Percentiles rank a stretch among this genome's conserved stretches.
These are phyloP conservation scores for Nannochloropsis gaditana DNA, from an alignment of 108 stramenopile species.

Conservation along the genomic window DNA sequence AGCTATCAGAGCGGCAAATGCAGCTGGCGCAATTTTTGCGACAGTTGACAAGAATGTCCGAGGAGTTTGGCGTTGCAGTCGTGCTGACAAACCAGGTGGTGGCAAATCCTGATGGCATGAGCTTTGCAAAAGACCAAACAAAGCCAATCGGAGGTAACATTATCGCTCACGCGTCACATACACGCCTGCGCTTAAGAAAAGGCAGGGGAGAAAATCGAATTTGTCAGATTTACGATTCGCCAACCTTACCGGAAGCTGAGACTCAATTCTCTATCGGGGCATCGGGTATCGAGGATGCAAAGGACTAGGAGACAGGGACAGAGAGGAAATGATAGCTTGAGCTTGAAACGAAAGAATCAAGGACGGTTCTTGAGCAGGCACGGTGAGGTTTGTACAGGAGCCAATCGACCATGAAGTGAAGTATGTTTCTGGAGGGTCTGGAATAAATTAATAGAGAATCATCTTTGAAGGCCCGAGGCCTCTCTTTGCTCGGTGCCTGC, in stretches of 20 bases:
- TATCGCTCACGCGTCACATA: constrained; percentile 97
- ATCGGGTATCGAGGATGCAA: constrained; percentile 56
- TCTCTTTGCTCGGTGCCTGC: no score
- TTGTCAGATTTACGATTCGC: constrained; percentile 86
- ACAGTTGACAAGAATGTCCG: constrained; percentile 89
- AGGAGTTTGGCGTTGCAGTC: constrained; percentile 97
- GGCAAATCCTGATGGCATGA: constrained; percentile 94
- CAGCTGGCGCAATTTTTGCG: constrained; percentile 97
- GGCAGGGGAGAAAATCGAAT: constrained; percentile 97
- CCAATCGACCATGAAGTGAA: not conserved
- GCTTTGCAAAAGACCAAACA: constrained; percentile 92
- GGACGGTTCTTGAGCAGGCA: not conserved
- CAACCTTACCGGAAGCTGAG: constrained; percentile 94
- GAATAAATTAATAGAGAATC: no score
- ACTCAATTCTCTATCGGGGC: constrained; percentile 58
- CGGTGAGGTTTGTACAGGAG: not conserved
- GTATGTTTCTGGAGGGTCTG: not conserved
- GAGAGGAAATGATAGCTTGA: not conserved
- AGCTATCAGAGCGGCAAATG: constrained; percentile 89
- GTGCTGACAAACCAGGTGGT: constrained; percentile 99
- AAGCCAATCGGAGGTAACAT: constrained; percentile 99
- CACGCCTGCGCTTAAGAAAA: constrained; percentile 92
- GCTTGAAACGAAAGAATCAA: no score
- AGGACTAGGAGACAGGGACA: constrained; percentile 37
- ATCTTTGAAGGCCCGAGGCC: no score